Conservation (phyloP, 345 rosid genomes). For the Salix suchowensis region DNA sequence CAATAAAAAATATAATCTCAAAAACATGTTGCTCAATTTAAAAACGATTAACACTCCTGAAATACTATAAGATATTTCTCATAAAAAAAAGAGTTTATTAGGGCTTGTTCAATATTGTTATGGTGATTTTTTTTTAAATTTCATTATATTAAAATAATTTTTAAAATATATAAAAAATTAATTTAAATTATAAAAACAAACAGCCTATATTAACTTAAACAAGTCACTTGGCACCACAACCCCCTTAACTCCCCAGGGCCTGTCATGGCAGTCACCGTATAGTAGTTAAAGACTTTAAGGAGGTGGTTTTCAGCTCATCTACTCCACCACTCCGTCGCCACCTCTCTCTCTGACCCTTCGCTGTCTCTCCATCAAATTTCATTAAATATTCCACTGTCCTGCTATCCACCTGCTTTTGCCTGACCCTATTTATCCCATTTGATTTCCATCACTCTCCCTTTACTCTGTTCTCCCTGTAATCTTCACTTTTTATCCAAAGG, state of each 20-base stretch:
- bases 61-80: no score
- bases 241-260: background rate
- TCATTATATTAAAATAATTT: no score
- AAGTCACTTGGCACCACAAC: background rate
- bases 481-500: background rate
- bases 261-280: background rate
- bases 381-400: background rate
- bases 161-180: no score
- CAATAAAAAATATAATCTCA: no score
- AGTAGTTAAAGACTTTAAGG: conserved; percentile 22
- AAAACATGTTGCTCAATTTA: no score
- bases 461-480: conserved; percentile 1
- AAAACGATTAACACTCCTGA: no score
- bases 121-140: no score
- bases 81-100: no score
- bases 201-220: background rate
- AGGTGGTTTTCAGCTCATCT: conserved; percentile 69
- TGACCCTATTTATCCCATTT: background rate
- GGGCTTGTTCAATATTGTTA: no score
- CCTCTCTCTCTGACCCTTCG: conserved; percentile 1
- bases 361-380: background rate
- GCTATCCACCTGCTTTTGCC: background rate
- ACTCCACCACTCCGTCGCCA: conserved; percentile 35
- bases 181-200: background rate
- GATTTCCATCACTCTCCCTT: background rate